Base-by-base conservation (phyloP, 495 filamentous ascomycete species). In the Terfezia claveryi region DNA sequence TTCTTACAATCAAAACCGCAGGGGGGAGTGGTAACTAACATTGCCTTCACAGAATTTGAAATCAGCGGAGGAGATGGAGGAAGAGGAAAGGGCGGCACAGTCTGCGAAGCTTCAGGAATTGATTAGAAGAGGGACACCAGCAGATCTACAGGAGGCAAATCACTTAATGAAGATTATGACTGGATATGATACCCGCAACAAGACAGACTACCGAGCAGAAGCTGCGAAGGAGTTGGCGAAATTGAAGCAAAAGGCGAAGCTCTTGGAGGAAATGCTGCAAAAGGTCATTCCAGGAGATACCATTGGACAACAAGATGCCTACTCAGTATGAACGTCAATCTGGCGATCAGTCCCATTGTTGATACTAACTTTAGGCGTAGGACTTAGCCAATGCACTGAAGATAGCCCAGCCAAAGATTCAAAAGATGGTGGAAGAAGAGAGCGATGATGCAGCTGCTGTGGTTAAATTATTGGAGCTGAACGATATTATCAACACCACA, bases 361-460 rank as follows among this genome's bases (percentile, higher is more conserved):
- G 38, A 54, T 52, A 41, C 51, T 32, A 7, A 32, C 27, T 32
- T 32, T 32, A 7, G 7, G 7, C 27, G 12, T 59, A 83, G 75
- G 91, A 96, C 71, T 78, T 98, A 52, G 87, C 87, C n/a, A 82
- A 80, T 62, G 80, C 91, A 5, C 71, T 98, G 36, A 84, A 84
- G 66, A 94, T 85, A 60, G 92, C 91, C 10, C 92, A 96, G 54
- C 92, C 91, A 1, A 96, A 98, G 71, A 98, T 96, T 55, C 87
- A 94, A 63, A 94, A 82, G 70, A 98, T 98, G 88, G 94, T 92
- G 65, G 92, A 98, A 65, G 91, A 96, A 63, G 91, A 98, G 64
- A 94, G 85, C 12, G 91, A 96, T 44, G 91, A 98, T 64, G 77
- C 85, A 51, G 92, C 95, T 69, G 91, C 91, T 14, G 91, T 98